Conservation (phyloP, 2,329 filamentous ascomycete species). For the Penicillium sp. region DNA sequence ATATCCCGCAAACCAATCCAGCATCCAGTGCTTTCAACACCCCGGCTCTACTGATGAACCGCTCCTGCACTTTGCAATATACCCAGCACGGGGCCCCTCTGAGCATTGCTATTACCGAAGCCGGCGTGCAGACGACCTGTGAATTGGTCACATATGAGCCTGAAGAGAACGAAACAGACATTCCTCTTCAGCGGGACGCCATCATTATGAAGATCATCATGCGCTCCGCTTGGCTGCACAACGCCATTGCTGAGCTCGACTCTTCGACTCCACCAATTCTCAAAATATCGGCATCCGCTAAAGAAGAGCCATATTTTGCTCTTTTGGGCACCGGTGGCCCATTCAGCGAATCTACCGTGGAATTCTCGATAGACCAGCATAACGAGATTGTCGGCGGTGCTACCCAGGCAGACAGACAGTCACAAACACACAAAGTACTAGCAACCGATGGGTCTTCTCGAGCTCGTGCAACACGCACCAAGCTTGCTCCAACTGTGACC, state of each 20-base stretch:
- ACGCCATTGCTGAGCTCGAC: slow-evolving; percentile 50
- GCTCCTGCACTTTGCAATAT: slow-evolving; percentile 81
- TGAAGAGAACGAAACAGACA: slow-evolving; percentile 53
- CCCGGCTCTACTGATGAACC: slow-evolving; percentile 73
- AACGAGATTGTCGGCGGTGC: slow-evolving; percentile 21
- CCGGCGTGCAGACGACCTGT: slow-evolving; percentile 80
- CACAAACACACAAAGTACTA: slow-evolving; percentile 29
- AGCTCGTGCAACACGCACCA: slow-evolving; percentile 29
- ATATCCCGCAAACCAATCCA: slow-evolving; percentile 28
- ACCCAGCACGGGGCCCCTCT: slow-evolving; percentile 67
- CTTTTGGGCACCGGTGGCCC: slow-evolving; percentile 59
- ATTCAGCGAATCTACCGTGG: slow-evolving; percentile 55
- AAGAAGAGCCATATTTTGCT: slow-evolving; percentile 62
- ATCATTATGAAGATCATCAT: slow-evolving; percentile 92
- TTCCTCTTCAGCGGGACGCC: slow-evolving; percentile 76
- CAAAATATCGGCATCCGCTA: slow-evolving; percentile 59
- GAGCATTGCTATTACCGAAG: slow-evolving; percentile 78
- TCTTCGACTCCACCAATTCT: slow-evolving; percentile 66
- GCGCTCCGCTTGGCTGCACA: slow-evolving; percentile 52
- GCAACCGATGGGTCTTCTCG: slow-evolving; percentile 35
- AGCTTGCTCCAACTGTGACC: slow-evolving; percentile 41
- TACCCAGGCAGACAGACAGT: slow-evolving; percentile 14
- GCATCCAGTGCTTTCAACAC: slow-evolving; percentile 72
- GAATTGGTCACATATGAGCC: slow-evolving; percentile 83
- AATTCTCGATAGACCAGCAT: slow-evolving; percentile 50